phyloP scores from a whole-genome alignment of 495 filamentous ascomycete genomes.

The Penicillium nucicola region DNA sequence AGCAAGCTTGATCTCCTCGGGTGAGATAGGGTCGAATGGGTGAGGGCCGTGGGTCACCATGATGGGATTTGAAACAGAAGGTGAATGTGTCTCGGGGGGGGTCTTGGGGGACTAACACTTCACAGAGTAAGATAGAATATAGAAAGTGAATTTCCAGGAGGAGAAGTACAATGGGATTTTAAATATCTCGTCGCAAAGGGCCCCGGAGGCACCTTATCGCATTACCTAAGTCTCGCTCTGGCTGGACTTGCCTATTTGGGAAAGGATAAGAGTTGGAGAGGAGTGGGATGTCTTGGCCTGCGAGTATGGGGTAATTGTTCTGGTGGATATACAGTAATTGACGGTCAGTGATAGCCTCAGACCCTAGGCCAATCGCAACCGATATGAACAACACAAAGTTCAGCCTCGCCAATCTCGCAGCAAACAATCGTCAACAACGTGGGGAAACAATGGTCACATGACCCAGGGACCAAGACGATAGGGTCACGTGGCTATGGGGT shows the following conservation, averaged over 20 bases:
- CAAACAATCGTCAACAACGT: too few relatives aligned
- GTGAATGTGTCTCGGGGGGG: too few relatives aligned
- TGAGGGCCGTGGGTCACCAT: slow-evolving; percentile 23
- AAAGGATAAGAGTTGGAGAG: slow-evolving; percentile 1
- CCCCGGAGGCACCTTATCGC: slow-evolving; percentile 9
- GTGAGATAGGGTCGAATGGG: slow-evolving; percentile 42
- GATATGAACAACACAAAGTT: too few relatives aligned
- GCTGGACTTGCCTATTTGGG: slow-evolving; percentile 23
- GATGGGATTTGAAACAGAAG: neutral
- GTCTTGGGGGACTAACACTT: too few relatives aligned
- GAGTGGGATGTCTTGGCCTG: neutral
- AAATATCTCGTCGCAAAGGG: slow-evolving; percentile 5
- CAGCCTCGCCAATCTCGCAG: too few relatives aligned
- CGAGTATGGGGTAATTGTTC: neutral
- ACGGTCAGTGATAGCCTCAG: too few relatives aligned
- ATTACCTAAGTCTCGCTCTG: slow-evolving; percentile 1
- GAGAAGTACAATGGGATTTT: slow-evolving; percentile 4
- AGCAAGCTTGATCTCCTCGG: slow-evolving; percentile 37
- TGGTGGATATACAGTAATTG: too few relatives aligned
- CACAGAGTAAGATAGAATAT: too few relatives aligned
- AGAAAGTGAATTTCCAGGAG: neutral
- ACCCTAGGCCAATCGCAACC: too few relatives aligned
- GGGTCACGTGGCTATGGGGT: neutral
- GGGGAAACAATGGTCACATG: neutral
- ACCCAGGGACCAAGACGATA: neutral